Conservation (phyloP, 1,139 yeast species). For the Citeromyces hawaiiensis region DNA sequence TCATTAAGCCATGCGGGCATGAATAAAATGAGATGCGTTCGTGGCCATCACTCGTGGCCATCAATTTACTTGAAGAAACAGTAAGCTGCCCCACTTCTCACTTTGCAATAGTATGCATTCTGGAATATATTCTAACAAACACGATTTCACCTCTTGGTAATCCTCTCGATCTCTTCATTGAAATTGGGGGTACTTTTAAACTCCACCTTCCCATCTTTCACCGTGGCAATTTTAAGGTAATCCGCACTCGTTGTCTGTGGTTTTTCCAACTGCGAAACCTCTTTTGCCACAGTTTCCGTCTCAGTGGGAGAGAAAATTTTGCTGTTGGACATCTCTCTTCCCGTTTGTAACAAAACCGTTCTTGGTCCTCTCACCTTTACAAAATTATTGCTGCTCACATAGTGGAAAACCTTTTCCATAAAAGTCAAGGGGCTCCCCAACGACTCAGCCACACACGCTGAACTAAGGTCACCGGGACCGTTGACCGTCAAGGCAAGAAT, state of each 20-base stretch:
- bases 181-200: conserved; percentile 32
- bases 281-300: conserved; percentile 12
- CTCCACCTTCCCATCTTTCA: conserved; percentile 25
- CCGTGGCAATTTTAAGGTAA: conserved; percentile 30
- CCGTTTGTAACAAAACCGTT: conserved; percentile 22
- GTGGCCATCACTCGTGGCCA: too few relatives aligned
- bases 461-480: neutral
- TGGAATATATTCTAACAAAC: neutral
- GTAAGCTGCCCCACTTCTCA: too few relatives aligned
- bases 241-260: conserved; percentile 18
- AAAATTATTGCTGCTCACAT: conserved; percentile 18
- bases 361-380: conserved; percentile 44
- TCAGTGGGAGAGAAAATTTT: neutral
- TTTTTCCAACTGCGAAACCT: conserved; percentile 12
- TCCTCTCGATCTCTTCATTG: conserved; percentile 21
- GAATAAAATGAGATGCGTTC: too few relatives aligned
- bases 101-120: too few relatives aligned
- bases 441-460: neutral
- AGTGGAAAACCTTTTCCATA: neutral
- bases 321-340: neutral
- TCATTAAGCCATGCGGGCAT: too few relatives aligned
- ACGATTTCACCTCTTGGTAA: conserved; percentile 4
- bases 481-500: conserved; percentile 1
- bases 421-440: neutral
- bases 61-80: too few relatives aligned